These are phyloP conservation scores for Coccomyxa sp. DNA, from an alignment of 139 green algal genomes.

Conservation along the genomic window DNA sequence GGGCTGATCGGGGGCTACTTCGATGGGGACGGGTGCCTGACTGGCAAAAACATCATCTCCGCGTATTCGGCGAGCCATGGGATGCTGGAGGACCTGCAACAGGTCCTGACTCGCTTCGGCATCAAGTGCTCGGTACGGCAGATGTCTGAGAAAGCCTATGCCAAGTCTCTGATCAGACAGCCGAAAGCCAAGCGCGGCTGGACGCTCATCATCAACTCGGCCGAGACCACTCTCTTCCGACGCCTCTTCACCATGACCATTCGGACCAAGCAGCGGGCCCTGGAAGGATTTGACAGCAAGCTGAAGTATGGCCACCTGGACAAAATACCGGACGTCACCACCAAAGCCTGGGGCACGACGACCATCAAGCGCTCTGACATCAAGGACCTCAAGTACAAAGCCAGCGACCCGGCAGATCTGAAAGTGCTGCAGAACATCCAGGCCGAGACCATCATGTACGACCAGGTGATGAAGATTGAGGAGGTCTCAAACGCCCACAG, in stretches of 20 bases:
- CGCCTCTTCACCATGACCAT: not conserved
- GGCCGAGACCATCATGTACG: not conserved
- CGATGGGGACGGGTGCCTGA: not conserved
- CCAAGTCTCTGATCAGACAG: not conserved
- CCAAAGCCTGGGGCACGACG: not conserved
- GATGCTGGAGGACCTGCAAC: not conserved
- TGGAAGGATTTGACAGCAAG: slow-evolving; percentile 1
- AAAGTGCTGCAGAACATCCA: not conserved
- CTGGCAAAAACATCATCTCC: not conserved
- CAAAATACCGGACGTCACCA: not conserved
- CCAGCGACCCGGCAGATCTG: not conserved
- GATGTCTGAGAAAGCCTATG: not conserved
- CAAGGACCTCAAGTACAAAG: not conserved
- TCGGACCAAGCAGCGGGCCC: not conserved
- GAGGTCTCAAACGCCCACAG: not conserved
- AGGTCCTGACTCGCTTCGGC: not conserved
- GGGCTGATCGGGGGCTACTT: not conserved
- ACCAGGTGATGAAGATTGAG: not conserved
- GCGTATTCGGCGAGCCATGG: not conserved
- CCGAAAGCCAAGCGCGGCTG: not conserved
- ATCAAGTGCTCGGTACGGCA: not conserved
- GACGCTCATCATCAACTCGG: not conserved
- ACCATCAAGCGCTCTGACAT: not conserved
- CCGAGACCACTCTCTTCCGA: not conserved
- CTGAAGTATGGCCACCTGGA: not conserved